Base-by-base conservation (phyloP, 148 eudicot species). In the Pouteria glomerata region DNA sequence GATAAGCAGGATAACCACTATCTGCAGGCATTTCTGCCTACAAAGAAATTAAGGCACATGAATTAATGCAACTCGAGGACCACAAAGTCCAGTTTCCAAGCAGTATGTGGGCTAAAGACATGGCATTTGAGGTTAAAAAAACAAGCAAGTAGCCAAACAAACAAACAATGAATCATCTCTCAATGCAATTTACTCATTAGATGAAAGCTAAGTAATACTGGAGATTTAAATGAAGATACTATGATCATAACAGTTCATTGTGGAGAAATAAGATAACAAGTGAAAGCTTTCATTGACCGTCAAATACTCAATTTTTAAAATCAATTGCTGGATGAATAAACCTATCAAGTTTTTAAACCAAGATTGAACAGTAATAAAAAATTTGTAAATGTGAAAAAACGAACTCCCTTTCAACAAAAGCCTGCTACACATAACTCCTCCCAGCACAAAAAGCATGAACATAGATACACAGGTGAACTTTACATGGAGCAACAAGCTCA, bases 1-100 rank as follows among this genome's bases (percentile, higher is more conserved):
- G 79, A 82, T 95, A 95, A 80, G 99, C 99, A 80, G 99, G 99
- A 80, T 95, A 95, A 72, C 99, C 99, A 92, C 99, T 95, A 74
- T 95, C 99, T 41, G 99, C 99, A 64, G 99, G 99, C 99, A 95
- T 95, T 79, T 95, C 99, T 29, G 99, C 99, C 99, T 95, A 81
- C 57, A 58, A 50, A 14, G 15, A 44, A 58, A 50, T 10, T 4
- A 62, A 48, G 57, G 59, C 44, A 39, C 29, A 59, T 12, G 50
- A 6, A 50, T 33, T 16, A 29, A 44, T 42, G 51, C 74, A 70
- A 41, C 23, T 47, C 23, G 19, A 30, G 51, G 39, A 58, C n/a
- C 63, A 29, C 42, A 12, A 57, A 70, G 24, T 39, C 44, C 5
- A 39, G 44, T 39, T 39, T 39, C 7, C 5, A 39, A 0, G 10